phyloP scores from a whole-genome alignment of 2,329 filamentous ascomycete genomes.

The Ceratocystis harringtonii region DNA sequence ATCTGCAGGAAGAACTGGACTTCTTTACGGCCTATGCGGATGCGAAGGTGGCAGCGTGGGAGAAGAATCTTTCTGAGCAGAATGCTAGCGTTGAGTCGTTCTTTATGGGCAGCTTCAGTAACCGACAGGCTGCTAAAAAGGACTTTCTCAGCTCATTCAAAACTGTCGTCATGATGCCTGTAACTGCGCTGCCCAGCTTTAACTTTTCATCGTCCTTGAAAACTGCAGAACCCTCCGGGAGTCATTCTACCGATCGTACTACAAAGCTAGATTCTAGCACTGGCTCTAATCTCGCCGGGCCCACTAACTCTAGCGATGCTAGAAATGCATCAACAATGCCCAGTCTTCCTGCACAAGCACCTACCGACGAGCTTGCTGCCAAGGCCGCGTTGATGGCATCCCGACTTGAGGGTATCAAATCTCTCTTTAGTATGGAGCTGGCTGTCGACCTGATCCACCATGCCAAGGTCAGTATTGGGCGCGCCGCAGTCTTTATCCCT shows the following conservation, averaged over 20 bases:
- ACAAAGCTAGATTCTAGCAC: neutral
- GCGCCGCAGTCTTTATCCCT: slow-evolving; percentile 66
- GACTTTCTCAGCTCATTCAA: slow-evolving; percentile 95
- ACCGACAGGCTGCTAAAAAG: slow-evolving; percentile 79
- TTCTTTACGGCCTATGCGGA: slow-evolving; percentile 67
- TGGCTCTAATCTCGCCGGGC: neutral
- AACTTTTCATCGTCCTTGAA: slow-evolving; percentile 11
- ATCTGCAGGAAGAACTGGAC: slow-evolving; percentile 80
- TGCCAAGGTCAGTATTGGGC: slow-evolving; percentile 75
- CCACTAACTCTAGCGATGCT: neutral
- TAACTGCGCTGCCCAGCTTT: slow-evolving; percentile 64
- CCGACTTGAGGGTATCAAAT: slow-evolving; percentile 83
- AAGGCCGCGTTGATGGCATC: slow-evolving; percentile 98
- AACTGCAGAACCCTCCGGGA: neutral
- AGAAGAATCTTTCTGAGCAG: slow-evolving; percentile 79
- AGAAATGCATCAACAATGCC: neutral
- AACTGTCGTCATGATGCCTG: slow-evolving; percentile 98
- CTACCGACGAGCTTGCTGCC: slow-evolving; percentile 80
- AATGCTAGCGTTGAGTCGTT: slow-evolving; percentile 84
- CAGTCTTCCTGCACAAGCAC: slow-evolving; percentile 44
- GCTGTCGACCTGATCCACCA: slow-evolving; percentile 77
- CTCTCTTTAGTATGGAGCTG: slow-evolving; percentile 90
- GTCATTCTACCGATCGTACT: neutral
- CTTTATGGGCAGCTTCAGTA: slow-evolving; percentile 86
- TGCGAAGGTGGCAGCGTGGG: slow-evolving; percentile 67